A percentile compares a stretch with the other conserved stretches of the same genome.
These are phyloP conservation scores for Saitozyma podzolica DNA, from an alignment of 768 basidiomycete species.

Conservation along the genomic window DNA sequence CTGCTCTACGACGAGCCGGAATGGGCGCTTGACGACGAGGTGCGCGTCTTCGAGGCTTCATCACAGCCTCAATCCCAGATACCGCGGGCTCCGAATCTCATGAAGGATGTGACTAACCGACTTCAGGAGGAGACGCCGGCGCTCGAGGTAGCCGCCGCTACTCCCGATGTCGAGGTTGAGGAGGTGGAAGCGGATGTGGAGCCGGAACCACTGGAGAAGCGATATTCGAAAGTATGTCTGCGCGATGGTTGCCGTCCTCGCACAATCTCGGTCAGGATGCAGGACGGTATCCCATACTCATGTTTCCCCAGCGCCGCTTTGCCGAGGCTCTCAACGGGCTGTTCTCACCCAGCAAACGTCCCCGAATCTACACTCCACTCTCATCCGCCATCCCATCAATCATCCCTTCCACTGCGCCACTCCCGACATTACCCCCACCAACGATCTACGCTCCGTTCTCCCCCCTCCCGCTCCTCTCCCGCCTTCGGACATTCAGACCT, in stretches of 20 bases:
- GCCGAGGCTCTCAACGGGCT: slow-evolving; percentile 22
- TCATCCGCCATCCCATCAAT: neutral
- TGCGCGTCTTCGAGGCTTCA: slow-evolving; percentile 2
- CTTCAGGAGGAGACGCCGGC: neutral
- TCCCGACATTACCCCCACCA: slow-evolving; percentile 21
- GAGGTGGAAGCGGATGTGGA: slow-evolving; percentile 15
- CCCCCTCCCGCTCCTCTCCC: slow-evolving; percentile 25
- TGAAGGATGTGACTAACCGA: too few relatives aligned
- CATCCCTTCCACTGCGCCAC: slow-evolving; percentile 20
- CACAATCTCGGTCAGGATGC: neutral
- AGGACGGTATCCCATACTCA: neutral
- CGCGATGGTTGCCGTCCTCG: neutral
- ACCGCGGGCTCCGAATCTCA: too few relatives aligned
- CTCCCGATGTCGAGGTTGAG: slow-evolving; percentile 18
- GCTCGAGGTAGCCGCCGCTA: neutral
- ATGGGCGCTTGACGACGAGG: slow-evolving; percentile 19
- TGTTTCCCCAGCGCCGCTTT: slow-evolving; percentile 8
- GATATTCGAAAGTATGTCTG: slow-evolving; percentile 8
- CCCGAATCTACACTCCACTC: slow-evolving; percentile 17
- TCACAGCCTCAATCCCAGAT: neutral
- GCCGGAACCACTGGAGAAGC: slow-evolving; percentile 3
- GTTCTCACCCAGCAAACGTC: slow-evolving; percentile 14
- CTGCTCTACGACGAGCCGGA: slow-evolving; percentile 31
- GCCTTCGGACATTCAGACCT: slow-evolving; percentile 28
- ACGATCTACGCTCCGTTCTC: slow-evolving; percentile 31